Evolutionary conservation across 2,329 filamentous ascomycete species (phyloP).

Genomic region (Hypoxylon sp.): DNA sequence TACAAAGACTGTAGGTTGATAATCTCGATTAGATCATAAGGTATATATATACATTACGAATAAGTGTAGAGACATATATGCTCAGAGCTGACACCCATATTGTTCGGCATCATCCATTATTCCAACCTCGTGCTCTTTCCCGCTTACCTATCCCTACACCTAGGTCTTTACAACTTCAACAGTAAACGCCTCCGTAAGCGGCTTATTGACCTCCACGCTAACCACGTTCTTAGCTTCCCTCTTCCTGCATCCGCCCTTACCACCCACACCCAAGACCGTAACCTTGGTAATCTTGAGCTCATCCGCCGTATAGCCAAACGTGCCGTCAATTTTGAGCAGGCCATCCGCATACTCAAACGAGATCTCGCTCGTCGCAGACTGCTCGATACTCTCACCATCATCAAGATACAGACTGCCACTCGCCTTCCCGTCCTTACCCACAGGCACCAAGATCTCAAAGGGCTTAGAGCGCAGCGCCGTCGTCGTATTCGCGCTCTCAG

Average conservation of each 20-base stretch:
- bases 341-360: slow-evolving; percentile 71
- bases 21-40: slow-evolving; percentile 10
- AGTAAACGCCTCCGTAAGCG: slow-evolving; percentile 48
- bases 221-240: slow-evolving; percentile 32
- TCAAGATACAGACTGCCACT: slow-evolving; percentile 81
- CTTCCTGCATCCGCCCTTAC: slow-evolving; percentile 8
- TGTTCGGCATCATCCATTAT: slow-evolving; percentile 10
- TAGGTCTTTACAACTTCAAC: slow-evolving; percentile 42
- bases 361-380: slow-evolving; percentile 70
- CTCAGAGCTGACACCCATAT: slow-evolving; percentile 2
- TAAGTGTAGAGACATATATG: slow-evolving; percentile 1
- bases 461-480: slow-evolving; percentile 73
- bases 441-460: slow-evolving; percentile 80
- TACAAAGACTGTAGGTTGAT: neutral
- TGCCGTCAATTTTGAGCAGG: slow-evolving; percentile 65
- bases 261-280: slow-evolving; percentile 62
- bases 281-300: slow-evolving; percentile 63
- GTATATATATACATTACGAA: slow-evolving; percentile 28
- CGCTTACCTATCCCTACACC: neutral
- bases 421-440: slow-evolving; percentile 74
- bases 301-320: slow-evolving; percentile 64
- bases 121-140: slow-evolving; percentile 2
- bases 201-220: slow-evolving; percentile 46
- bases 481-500: slow-evolving; percentile 73
- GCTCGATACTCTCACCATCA: slow-evolving; percentile 78